phyloP scores from a whole-genome alignment of 2,329 filamentous ascomycete genomes.

The Aspergillus neotritici region DNA sequence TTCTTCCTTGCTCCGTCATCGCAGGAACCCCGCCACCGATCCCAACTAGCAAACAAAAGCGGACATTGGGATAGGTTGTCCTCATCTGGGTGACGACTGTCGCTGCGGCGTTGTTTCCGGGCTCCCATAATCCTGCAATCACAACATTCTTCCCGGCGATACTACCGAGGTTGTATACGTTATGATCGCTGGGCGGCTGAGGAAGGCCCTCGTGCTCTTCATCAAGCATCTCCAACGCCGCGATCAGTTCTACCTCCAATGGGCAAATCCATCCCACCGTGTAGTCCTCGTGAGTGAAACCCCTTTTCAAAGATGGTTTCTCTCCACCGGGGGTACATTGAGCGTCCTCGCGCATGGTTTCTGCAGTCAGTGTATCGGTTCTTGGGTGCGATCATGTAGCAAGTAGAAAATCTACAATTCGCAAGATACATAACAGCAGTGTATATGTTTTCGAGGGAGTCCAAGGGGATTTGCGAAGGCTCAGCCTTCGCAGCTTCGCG shows the following conservation, averaged over 20 bases:
- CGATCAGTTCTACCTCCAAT: slow-evolving; percentile 16
- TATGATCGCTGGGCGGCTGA: slow-evolving; percentile 7
- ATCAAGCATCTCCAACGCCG: slow-evolving; percentile 17
- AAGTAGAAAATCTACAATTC: too few species aligned
- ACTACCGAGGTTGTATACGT: slow-evolving; percentile 14
- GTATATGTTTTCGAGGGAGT: too few species aligned
- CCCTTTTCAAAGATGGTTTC: too few species aligned
- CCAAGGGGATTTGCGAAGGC: too few species aligned
- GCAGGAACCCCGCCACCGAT: slow-evolving; percentile 16
- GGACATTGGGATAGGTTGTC: slow-evolving; percentile 16
- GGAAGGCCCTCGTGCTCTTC: slow-evolving; percentile 11
- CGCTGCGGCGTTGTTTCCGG: slow-evolving; percentile 12
- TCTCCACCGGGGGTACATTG: too few species aligned
- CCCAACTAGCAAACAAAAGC: slow-evolving; percentile 15
- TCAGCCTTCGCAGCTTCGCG: too few species aligned
- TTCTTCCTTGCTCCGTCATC: slow-evolving; percentile 6
- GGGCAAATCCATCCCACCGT: slow-evolving; percentile 16
- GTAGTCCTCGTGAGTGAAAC: slow-evolving; percentile 1
- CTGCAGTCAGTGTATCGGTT: too few species aligned
- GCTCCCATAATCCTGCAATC: slow-evolving; percentile 11
- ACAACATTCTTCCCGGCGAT: slow-evolving; percentile 17
- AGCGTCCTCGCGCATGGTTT: too few species aligned
- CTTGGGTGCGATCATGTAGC: too few species aligned
- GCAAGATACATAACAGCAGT: too few species aligned
- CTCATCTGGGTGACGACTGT: slow-evolving; percentile 16